Evolutionary conservation across 768 basidiomycete species (phyloP).

Genomic region (Suillus plorans): DNA sequence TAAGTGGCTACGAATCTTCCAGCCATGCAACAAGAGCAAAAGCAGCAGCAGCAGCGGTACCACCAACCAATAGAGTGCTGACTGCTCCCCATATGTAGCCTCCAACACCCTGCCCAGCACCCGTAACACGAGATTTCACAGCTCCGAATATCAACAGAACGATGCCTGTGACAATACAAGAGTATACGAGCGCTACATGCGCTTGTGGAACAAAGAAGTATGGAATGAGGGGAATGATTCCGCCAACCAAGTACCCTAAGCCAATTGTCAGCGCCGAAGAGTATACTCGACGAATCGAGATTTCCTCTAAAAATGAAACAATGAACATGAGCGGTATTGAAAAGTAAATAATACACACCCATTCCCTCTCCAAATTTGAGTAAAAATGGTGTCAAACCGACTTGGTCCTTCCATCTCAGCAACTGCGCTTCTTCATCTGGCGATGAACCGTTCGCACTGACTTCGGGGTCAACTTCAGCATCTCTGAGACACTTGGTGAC

Average conservation of each 20-base stretch:
- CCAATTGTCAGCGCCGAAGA: slow-evolving; percentile 94
- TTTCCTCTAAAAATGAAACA: slow-evolving; percentile 62
- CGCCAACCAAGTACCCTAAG: slow-evolving; percentile 90
- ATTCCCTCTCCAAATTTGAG: slow-evolving; percentile 95
- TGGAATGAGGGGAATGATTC: slow-evolving; percentile 87
- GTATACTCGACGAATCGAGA: slow-evolving; percentile 82
- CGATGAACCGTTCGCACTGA: slow-evolving; percentile 16
- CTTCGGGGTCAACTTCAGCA: slow-evolving; percentile 50
- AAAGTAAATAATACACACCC: slow-evolving; percentile 44
- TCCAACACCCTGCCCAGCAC: slow-evolving; percentile 55
- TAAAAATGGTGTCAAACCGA: slow-evolving; percentile 91
- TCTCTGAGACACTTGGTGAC: slow-evolving; percentile 79
- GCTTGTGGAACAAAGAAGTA: slow-evolving; percentile 87
- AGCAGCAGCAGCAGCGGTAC: slow-evolving; percentile 80
- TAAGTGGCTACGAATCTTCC: slow-evolving; percentile 26
- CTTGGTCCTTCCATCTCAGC: slow-evolving; percentile 69
- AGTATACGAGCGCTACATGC: slow-evolving; percentile 66
- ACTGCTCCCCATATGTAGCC: slow-evolving; percentile 83
- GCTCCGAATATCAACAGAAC: slow-evolving; percentile 84
- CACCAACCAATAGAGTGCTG: slow-evolving; percentile 83
- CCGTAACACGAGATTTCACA: slow-evolving; percentile 80
- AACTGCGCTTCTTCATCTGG: slow-evolving; percentile 56
- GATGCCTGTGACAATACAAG: slow-evolving; percentile 72
- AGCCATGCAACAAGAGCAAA: slow-evolving; percentile 58
- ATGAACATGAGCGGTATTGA: neutral